Percentiles rank a stretch among this genome's conserved stretches.
Evolutionary conservation across 257 asterid species (phyloP).

Genomic region (Buddleja alternifolia): DNA sequence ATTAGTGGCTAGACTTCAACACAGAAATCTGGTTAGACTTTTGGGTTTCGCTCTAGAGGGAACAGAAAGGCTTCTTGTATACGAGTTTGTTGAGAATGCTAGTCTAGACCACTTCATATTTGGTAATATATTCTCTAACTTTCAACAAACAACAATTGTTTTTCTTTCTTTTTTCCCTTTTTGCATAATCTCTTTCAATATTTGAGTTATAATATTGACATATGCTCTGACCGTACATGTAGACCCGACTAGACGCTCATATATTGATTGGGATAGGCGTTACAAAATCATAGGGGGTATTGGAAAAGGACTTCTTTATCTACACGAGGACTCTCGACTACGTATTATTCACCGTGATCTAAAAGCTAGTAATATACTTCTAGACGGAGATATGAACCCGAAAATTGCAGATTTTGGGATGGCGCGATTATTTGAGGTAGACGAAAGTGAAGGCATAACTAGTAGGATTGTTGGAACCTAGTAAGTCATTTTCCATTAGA

Average conservation of each 20-base stretch:
- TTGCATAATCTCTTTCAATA: too few species aligned
- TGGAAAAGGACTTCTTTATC: constrained; percentile 6
- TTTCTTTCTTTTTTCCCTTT: too few species aligned
- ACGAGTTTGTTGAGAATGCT: constrained; percentile 6
- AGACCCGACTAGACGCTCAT: not conserved
- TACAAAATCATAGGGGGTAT: constrained; percentile 3
- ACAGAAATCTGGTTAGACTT: constrained; percentile 17
- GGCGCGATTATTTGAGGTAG: constrained; percentile 10
- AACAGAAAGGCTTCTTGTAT: constrained; percentile 16
- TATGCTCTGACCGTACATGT: not conserved
- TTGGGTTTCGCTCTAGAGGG: constrained; percentile 14
- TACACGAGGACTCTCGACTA: constrained; percentile 9
- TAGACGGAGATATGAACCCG: constrained; percentile 14
- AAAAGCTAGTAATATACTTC: constrained; percentile 6
- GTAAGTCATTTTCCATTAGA: not conserved
- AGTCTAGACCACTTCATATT: constrained; percentile 11
- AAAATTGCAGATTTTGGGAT: constrained; percentile 23
- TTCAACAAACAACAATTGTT: not conserved
- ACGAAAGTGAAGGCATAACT: not conserved
- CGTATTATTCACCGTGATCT: constrained; percentile 18
- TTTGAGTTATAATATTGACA: not conserved
- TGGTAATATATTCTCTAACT: not conserved
- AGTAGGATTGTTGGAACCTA: constrained; percentile 19
- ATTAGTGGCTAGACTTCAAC: constrained; percentile 10
- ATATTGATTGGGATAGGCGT: constrained; percentile 15